Evolutionary conservation across 2,329 filamentous ascomycete genomes (phyloP).

Genomic region (Aschersonia sp.): DNA sequence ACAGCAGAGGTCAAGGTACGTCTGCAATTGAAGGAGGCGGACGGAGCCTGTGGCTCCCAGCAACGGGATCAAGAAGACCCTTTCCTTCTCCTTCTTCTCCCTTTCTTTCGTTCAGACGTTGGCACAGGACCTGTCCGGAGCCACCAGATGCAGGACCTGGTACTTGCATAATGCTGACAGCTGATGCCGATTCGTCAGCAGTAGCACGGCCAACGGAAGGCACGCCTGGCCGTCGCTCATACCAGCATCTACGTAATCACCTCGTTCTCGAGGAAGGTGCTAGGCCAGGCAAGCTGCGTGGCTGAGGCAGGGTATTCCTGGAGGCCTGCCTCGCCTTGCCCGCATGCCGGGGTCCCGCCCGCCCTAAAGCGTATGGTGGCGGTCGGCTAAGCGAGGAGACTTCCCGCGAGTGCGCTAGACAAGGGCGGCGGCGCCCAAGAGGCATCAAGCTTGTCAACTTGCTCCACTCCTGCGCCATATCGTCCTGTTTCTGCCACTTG

Average conservation of each 20-base stretch:
- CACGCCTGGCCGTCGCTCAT: not conserved
- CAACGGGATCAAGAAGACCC: too few species aligned
- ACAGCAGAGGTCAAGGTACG: too few species aligned
- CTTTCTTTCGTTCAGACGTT: too few species aligned
- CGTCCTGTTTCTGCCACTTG: not conserved
- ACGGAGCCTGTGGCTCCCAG: too few species aligned
- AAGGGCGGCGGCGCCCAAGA: not conserved
- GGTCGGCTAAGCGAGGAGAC: constrained; percentile 2
- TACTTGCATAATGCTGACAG: not conserved
- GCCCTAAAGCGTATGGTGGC: constrained; percentile 1
- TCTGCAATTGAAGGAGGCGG: too few species aligned
- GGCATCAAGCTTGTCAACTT: not conserved
- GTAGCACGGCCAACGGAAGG: not conserved
- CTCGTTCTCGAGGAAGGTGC: not conserved
- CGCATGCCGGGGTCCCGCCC: constrained; percentile 1
- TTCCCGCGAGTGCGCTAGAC: constrained; percentile 3
- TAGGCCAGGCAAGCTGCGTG: not conserved
- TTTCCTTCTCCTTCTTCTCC: too few species aligned
- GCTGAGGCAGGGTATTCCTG: not conserved
- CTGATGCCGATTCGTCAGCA: not conserved
- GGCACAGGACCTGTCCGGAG: too few species aligned
- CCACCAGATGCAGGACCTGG: not conserved
- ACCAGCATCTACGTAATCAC: not conserved
- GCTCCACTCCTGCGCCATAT: not conserved
- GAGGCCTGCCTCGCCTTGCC: not conserved